phyloP scores from a whole-genome alignment of 768 basidiomycete genomes.

The Mycena crocata region DNA sequence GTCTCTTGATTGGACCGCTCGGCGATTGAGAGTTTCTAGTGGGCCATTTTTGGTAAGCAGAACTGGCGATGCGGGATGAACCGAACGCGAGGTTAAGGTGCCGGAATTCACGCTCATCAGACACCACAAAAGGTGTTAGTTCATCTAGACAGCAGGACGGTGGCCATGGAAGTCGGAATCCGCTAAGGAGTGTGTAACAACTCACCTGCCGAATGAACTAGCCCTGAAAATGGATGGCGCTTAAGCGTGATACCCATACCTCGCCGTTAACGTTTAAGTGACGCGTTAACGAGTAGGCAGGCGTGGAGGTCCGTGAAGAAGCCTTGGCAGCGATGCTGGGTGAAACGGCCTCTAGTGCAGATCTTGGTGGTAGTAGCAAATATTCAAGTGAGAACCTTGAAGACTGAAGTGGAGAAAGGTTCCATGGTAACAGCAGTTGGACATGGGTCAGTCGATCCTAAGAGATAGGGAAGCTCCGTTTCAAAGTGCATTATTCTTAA shows the following conservation, averaged over 20 bases:
- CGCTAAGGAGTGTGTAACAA: constrained; percentile 91
- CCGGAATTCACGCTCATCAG: constrained; percentile 79
- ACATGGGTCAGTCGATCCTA: constrained; percentile 90
- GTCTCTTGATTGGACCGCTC: constrained; percentile 86
- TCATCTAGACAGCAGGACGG: constrained; percentile 90
- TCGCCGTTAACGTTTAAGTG: constrained; percentile 80
- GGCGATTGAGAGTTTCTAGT: constrained; percentile 85
- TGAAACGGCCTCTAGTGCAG: constrained; percentile 86
- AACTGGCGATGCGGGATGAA: constrained; percentile 77
- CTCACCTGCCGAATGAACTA: constrained; percentile 92
- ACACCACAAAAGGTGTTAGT: constrained; percentile 89
- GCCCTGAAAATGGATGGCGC: constrained; percentile 93
- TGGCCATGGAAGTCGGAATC: constrained; percentile 89
- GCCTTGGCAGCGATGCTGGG: constrained; percentile 80
- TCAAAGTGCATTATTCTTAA: too few relatives aligned
- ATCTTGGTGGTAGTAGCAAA: constrained; percentile 92
- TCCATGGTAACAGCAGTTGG: constrained; percentile 88
- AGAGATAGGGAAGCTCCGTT: too few relatives aligned
- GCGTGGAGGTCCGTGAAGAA: constrained; percentile 84
- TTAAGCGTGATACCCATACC: constrained; percentile 89
- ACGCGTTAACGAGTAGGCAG: constrained; percentile 82
- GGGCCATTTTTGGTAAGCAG: constrained; percentile 86
- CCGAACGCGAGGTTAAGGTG: constrained; percentile 80
- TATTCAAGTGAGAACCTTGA: constrained; percentile 89
- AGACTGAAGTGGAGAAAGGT: constrained; percentile 92